These are phyloP conservation scores for Nepenthes alata DNA, from an alignment of 179 eudicot species.

Conservation along the genomic window DNA sequence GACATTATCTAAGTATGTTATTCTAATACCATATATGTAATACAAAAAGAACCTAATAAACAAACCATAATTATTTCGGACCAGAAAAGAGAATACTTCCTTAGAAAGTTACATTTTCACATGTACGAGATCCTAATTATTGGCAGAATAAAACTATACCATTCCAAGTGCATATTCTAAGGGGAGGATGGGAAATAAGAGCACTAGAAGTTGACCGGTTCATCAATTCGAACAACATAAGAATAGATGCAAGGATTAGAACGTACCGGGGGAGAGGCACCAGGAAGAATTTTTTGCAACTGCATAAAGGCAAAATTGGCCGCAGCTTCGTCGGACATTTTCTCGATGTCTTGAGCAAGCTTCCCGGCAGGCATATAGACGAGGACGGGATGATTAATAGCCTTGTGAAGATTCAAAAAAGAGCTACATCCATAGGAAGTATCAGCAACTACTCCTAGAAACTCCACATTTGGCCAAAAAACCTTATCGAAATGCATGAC, in stretches of 20 bases:
- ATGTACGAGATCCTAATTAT: too few relatives aligned
- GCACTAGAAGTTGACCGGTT: not conserved
- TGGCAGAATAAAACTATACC: too few relatives aligned
- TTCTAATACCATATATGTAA: too few relatives aligned
- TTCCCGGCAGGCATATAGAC: conserved; percentile 98
- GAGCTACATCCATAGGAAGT: conserved; percentile 82
- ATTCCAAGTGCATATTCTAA: too few relatives aligned
- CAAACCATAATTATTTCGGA: too few relatives aligned
- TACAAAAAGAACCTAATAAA: not conserved
- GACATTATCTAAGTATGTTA: too few relatives aligned
- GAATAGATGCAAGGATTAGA: not conserved
- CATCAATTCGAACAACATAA: not conserved
- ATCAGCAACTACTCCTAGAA: conserved; percentile 89
- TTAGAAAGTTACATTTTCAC: too few relatives aligned
- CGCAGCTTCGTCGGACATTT: conserved; percentile 90
- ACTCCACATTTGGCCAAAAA: conserved; percentile 98
- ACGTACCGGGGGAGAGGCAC: conserved; percentile 69
- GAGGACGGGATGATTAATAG: conserved; percentile 79
- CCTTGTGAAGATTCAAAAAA: conserved; percentile 95
- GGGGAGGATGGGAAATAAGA: not conserved
- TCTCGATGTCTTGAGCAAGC: conserved; percentile 80
- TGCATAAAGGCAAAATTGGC: conserved; percentile 79
- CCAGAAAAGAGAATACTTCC: too few relatives aligned
- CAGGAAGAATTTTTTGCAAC: conserved; percentile 68
- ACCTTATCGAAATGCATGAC: conserved; percentile 74